Base-by-base conservation (phyloP, 371 early-diverging fungal species). In the Rhizopus arrhizus region DNA sequence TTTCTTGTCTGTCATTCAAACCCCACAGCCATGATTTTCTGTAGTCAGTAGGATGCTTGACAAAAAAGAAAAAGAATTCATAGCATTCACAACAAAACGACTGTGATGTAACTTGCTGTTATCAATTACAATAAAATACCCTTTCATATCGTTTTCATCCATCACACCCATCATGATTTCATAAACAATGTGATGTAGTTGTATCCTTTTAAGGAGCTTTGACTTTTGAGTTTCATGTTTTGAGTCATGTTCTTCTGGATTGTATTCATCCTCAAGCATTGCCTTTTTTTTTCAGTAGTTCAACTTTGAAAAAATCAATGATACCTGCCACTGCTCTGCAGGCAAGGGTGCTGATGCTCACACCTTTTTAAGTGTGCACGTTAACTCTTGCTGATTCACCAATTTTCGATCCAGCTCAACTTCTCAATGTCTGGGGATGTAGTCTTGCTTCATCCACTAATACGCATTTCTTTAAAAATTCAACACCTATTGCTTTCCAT, bases 321-420 rank as follows among this genome's bases (percentile, higher is more conserved):
- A 53, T 53, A 13, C 58, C 41, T 22, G 36, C 22, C 48, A 29
- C 43, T 32, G 13, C 2, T 32, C 53, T 60, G 53, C 54, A 60
- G 12, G 45, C 54, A 36, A 60, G 28, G 5, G 51, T 53, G 29
- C 61, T 61, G 0, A 61, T 28, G 3, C 53, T 46, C 5, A 48
- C 54, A 31, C 54, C 28, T 47, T 54, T 61, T 53, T 61, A 48
- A 6, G 33, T 61, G 11, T 53, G 53, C 22, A 61, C 61, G 28
- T 53, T 61, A 9, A 61, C 53, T 13, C 28, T 54, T 47, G 38
- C 54, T 53, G 41, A 34, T 6, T 7, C 32, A 34, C 53, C 45
- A 41, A 9, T 13, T 32, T 49, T 58, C 22, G 59, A 53, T 33
- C 57, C 33, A 12, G 80, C 65, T 15, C 53, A 40, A n/a, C n/a